Evolutionary conservation across 2,329 filamentous ascomycete species (phyloP).

Genomic region (Penicillium sp.): DNA sequence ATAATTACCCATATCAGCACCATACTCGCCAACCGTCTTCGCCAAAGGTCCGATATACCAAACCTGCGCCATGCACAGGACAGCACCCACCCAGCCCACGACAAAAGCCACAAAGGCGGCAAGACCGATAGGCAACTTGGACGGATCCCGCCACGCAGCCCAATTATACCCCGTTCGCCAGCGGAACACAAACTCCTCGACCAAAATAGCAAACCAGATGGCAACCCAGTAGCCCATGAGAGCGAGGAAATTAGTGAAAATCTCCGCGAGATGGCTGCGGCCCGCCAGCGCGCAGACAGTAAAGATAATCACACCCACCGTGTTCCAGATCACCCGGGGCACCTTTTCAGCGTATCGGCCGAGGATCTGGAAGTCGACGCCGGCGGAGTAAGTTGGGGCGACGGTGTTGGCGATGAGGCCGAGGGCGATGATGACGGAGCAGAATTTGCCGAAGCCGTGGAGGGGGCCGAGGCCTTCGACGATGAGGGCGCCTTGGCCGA

Average conservation of each 20-base stretch:
- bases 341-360: conserved; percentile 59
- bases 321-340: conserved; percentile 67
- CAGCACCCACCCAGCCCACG: conserved; percentile 65
- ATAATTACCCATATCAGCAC: conserved; percentile 63
- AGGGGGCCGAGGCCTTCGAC: conserved; percentile 63
- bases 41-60: conserved; percentile 69
- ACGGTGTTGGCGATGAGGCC: conserved; percentile 68
- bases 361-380: conserved; percentile 69
- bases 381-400: conserved; percentile 64
- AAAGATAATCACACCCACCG: conserved; percentile 62
- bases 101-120: conserved; percentile 64
- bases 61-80: conserved; percentile 68
- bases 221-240: conserved; percentile 72
- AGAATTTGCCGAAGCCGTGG: conserved; percentile 66
- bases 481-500: conserved; percentile 65
- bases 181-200: conserved; percentile 63
- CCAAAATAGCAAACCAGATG: conserved; percentile 64
- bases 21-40: conserved; percentile 57
- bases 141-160: conserved; percentile 61
- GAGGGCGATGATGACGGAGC: conserved; percentile 64
- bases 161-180: conserved; percentile 58
- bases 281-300: conserved; percentile 66
- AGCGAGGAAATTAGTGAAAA: conserved; percentile 70
- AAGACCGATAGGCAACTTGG: conserved; percentile 62
- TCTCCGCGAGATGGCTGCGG: conserved; percentile 59